phyloP scores from a whole-genome alignment of 306 rosid species.

The Cyamopsis tetragonoloba region DNA sequence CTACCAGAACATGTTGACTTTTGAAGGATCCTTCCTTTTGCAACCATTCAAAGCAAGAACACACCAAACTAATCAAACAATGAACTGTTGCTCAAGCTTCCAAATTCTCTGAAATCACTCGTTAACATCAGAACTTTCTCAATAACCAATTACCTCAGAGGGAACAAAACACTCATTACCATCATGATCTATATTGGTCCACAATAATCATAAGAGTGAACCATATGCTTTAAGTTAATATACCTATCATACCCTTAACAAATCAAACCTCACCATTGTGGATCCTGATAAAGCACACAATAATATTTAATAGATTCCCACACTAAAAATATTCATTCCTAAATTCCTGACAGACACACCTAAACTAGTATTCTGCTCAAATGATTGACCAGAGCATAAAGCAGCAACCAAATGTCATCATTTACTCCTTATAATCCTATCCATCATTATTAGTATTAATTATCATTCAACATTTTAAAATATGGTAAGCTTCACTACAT shows the following conservation, averaged over 20 bases:
- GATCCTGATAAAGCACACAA: slow-evolving; percentile 15
- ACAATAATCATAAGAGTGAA: slow-evolving; percentile 18
- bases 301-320: slow-evolving; percentile 7
- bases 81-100: background rate
- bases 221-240: background rate
- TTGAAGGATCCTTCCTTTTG: slow-evolving; percentile 22
- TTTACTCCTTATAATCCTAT: no score
- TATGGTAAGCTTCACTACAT: no score
- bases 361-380: background rate
- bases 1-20: slow-evolving; percentile 39
- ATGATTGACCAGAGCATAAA: slow-evolving; percentile 23
- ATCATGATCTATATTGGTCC: background rate
- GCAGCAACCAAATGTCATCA: slow-evolving; percentile 29
- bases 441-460: no score
- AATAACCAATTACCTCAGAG: background rate
- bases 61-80: background rate
- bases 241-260: slow-evolving; percentile 18
- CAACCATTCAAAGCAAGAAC: slow-evolving; percentile 19
- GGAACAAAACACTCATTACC: background rate
- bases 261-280: slow-evolving; percentile 16
- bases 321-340: slow-evolving; percentile 2
- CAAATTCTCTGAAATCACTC: slow-evolving; percentile 3
- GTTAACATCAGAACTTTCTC: background rate
- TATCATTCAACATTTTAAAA: slow-evolving; percentile 24
- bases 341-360: background rate